A percentile compares a stretch with the other conserved stretches of the same genome.
These are phyloP conservation scores for Sclerotinia glacialis DNA, from an alignment of 2,329 filamentous ascomycete genomes.

Conservation along the genomic window DNA sequence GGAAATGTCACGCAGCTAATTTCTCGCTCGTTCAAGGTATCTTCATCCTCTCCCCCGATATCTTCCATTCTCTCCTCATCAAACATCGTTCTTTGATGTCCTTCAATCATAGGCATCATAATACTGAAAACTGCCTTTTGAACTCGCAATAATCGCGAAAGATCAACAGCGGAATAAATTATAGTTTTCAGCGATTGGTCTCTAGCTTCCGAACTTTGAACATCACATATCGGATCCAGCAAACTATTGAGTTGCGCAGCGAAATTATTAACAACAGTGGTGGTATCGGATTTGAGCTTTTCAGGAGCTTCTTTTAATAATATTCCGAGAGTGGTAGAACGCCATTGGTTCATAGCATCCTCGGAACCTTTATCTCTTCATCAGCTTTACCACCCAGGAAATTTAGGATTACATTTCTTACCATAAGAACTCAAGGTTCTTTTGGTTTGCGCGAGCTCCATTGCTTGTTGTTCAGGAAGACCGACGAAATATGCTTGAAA, in stretches of 20 bases:
- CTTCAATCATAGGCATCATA: slow-evolving; percentile 51
- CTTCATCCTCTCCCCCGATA: slow-evolving; percentile 59
- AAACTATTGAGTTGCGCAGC: slow-evolving; percentile 49
- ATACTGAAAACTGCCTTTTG: slow-evolving; percentile 59
- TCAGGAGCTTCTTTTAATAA: slow-evolving; percentile 52
- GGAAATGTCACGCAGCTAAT: slow-evolving; percentile 64
- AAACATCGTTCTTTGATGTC: slow-evolving; percentile 55
- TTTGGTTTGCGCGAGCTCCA: slow-evolving; percentile 44
- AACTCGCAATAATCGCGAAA: slow-evolving; percentile 54
- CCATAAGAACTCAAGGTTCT: slow-evolving; percentile 32
- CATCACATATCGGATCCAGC: slow-evolving; percentile 47
- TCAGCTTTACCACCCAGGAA: slow-evolving; percentile 1
- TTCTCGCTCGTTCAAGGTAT: slow-evolving; percentile 50
- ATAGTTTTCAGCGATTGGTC: slow-evolving; percentile 54
- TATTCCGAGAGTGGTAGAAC: slow-evolving; percentile 60
- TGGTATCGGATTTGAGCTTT: slow-evolving; percentile 49
- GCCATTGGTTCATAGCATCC: slow-evolving; percentile 63
- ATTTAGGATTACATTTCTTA: slow-evolving; percentile 21
- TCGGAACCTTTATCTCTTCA: slow-evolving; percentile 43
- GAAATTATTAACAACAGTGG: slow-evolving; percentile 44
- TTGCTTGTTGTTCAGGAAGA: slow-evolving; percentile 52
- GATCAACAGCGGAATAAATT: slow-evolving; percentile 52
- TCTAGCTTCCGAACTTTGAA: slow-evolving; percentile 41
- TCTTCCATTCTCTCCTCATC: slow-evolving; percentile 63
- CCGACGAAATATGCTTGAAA: slow-evolving; percentile 65